Conservation (phyloP, 2,329 filamentous ascomycete species). For the Apiospora malaysiana region DNA sequence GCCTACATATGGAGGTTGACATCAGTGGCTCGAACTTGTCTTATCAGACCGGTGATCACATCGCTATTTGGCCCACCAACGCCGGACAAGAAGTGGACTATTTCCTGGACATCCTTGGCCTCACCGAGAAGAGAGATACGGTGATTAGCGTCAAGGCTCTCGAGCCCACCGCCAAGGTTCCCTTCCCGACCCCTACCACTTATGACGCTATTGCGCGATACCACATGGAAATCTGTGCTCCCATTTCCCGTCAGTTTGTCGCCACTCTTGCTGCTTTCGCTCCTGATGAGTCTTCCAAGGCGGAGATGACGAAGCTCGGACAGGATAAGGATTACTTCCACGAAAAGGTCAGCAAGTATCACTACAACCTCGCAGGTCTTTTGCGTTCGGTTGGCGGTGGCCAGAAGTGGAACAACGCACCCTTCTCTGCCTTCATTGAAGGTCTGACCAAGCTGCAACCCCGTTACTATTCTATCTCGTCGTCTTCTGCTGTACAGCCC, state of each 20-base stretch:
- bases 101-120: constrained; percentile 79
- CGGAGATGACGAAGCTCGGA: constrained; percentile 87
- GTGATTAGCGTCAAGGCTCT: constrained; percentile 91
- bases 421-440: constrained; percentile 95
- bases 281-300: constrained; percentile 82
- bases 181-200: constrained; percentile 95
- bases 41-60: constrained; percentile 97
- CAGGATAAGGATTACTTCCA: constrained; percentile 96
- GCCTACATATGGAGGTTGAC: constrained; percentile 94
- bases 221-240: constrained; percentile 95
- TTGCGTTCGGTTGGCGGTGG: constrained; percentile 75
- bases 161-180: constrained; percentile 95
- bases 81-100: constrained; percentile 90
- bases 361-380: constrained; percentile 88
- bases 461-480: constrained; percentile 99
- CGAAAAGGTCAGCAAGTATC: constrained; percentile 78
- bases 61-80: constrained; percentile 97
- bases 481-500: constrained; percentile 91
- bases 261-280: constrained; percentile 87
- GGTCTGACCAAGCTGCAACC: constrained; percentile 93
- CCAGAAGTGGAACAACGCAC: constrained; percentile 80
- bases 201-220: constrained; percentile 93
- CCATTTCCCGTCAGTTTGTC: constrained; percentile 94
- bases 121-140: constrained; percentile 76
- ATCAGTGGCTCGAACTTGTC: constrained; percentile 86